These are phyloP conservation scores for Exobasidium cylindrosporum DNA, from an alignment of 1,284 basidiomycete species.

Conservation along the genomic window DNA sequence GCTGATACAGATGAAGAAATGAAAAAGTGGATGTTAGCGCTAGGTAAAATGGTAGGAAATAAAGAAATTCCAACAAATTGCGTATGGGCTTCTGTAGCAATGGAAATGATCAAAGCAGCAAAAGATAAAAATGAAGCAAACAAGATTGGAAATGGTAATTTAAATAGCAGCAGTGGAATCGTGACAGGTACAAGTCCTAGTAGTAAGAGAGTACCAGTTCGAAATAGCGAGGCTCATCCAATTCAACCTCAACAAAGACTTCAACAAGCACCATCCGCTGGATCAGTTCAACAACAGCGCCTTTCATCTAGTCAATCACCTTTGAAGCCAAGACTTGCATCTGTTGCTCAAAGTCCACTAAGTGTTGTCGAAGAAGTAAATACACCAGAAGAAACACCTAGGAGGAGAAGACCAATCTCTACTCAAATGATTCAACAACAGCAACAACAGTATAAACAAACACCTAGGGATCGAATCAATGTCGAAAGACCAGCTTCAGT, in stretches of 20 bases:
- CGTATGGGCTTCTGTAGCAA: constrained; percentile 41
- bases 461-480: background rate
- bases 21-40: constrained; percentile 69
- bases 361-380: background rate
- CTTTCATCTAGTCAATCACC: background rate
- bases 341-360: background rate
- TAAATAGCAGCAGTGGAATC: background rate
- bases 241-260: background rate
- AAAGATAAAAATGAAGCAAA: background rate
- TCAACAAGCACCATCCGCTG: no score
- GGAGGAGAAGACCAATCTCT: background rate
- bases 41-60: constrained; percentile 30
- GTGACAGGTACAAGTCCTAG: background rate
- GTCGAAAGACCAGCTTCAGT: background rate
- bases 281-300: background rate
- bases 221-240: background rate
- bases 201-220: background rate
- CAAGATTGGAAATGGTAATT: no score
- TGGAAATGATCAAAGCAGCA: constrained; percentile 10
- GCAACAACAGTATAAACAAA: no score
- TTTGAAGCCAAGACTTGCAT: background rate
- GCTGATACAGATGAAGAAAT: constrained; percentile 89
- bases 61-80: constrained; percentile 37
- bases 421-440: background rate
- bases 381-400: background rate